Evolutionary conservation across 352 stramenopile genomes (phyloP), one percentile per base, ranked within the genome.

Genomic region (Nannochloropsis limnetica): DNA sequence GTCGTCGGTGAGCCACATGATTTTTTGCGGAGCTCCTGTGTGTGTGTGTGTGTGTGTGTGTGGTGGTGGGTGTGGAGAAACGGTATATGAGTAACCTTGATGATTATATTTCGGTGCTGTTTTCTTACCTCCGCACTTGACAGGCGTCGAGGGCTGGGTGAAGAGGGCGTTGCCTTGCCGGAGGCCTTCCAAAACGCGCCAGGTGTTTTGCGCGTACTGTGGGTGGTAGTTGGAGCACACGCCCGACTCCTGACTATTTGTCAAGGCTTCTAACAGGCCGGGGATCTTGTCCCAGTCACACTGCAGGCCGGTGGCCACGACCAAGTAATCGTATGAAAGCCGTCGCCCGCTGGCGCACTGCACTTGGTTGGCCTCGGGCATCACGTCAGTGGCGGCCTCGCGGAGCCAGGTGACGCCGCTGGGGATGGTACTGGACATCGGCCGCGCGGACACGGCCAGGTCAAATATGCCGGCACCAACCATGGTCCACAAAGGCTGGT

Each of bases 1-100:
- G 37, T 88, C 86, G 81, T 87, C 83, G 1, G 84, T 29, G 5
- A 88, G 32, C 83, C 84, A 88, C 86, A 88, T 88, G 82, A 88
- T 88, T 83, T 88, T 88, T 68, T 88, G 86, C 8, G 86, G 86
- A 25, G 61, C 61, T 14, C 61, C 37, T 49, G 37, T 15, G 11
- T 49, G 4, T 49, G 37, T 14, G 17, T 49, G 37, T n/a, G n/a
- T n/a, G 37, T 9, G 37, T 20, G 17, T 1, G 37, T 20, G 8
- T 49, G 37, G 17, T 9, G 37, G 37, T 49, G 37, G n/a, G n/a
- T n/a, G n/a, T n/a, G n/a, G n/a, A n/a, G n/a, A n/a, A n/a, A n/a
- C n/a, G n/a, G n/a, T n/a, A n/a, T n/a, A n/a, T 49, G 37, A 49
- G 8, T 6, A 49, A 49, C 8, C 37, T 49, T 49, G 2, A 49